Conservation (phyloP, 2,329 filamentous ascomycete genomes). For the Fusarium robinianum region DNA sequence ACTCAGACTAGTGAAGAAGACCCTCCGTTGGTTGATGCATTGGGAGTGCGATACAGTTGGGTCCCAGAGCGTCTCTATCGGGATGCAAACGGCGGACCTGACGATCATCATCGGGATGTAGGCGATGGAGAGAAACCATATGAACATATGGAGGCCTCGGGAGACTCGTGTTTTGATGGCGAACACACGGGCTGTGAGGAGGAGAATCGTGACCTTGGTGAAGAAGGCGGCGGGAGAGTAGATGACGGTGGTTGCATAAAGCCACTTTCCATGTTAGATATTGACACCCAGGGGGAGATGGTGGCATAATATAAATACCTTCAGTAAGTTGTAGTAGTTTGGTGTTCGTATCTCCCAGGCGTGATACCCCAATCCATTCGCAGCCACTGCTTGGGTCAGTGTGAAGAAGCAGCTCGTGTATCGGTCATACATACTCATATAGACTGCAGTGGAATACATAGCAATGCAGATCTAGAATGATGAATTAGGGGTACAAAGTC, state of each 20-base stretch:
- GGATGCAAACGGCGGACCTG: constrained; percentile 48
- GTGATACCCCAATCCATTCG: constrained; percentile 27
- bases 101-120: constrained; percentile 37
- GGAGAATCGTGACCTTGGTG: constrained; percentile 30
- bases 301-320: background rate
- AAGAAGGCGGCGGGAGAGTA: constrained; percentile 31
- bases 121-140: constrained; percentile 20
- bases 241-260: constrained; percentile 28
- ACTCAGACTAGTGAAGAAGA: constrained; percentile 26
- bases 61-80: constrained; percentile 48
- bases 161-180: constrained; percentile 21
- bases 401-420: background rate
- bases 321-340: constrained; percentile 24
- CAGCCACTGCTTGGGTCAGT: constrained; percentile 22
- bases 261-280: constrained; percentile 22
- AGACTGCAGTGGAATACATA: constrained; percentile 14
- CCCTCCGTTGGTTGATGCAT: constrained; percentile 44
- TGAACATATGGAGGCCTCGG: constrained; percentile 23
- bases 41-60: constrained; percentile 29
- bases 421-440: constrained; percentile 20
- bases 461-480: constrained; percentile 12
- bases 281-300: background rate
- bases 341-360: constrained; percentile 26
- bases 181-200: constrained; percentile 31
- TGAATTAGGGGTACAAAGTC: background rate